These are phyloP conservation scores for Taphrina populina DNA, from an alignment of 1,139 yeast species.

Conservation along the genomic window DNA sequence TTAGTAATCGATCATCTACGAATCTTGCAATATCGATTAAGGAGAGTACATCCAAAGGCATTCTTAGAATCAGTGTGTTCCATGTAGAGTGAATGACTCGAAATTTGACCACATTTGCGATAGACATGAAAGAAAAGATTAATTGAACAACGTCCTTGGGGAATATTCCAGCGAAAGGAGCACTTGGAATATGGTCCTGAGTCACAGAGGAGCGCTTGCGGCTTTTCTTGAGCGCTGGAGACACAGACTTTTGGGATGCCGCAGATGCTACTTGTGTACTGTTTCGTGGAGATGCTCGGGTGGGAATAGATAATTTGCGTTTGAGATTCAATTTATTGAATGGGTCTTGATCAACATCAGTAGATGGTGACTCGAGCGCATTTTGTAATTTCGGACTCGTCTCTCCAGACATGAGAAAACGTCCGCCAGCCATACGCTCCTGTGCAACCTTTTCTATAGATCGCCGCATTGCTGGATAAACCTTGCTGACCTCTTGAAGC, in stretches of 20 bases:
- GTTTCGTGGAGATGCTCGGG: constrained; percentile 4
- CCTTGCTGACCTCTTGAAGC: constrained; percentile 54
- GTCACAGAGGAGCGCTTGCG: constrained; percentile 9
- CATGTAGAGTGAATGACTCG: constrained; percentile 38
- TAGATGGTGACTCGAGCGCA: constrained; percentile 1
- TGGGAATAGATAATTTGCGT: constrained; percentile 17
- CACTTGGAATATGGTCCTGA: background rate
- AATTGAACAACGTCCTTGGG: constrained; percentile 37
- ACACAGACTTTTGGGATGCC: background rate
- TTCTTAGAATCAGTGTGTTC: constrained; percentile 35
- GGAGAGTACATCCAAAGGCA: constrained; percentile 51
- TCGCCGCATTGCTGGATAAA: constrained; percentile 59
- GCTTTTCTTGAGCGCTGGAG: background rate
- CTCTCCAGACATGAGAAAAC: constrained; percentile 17
- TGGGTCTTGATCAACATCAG: constrained; percentile 15
- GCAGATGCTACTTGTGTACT: constrained; percentile 12
- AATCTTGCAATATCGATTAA: constrained; percentile 61
- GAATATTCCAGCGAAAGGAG: constrained; percentile 17
- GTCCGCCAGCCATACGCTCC: constrained; percentile 52
- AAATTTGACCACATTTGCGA: constrained; percentile 34
- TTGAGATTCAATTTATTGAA: constrained; percentile 3
- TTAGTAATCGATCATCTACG: constrained; percentile 58
- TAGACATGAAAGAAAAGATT: constrained; percentile 33
- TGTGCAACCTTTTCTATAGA: constrained; percentile 63
- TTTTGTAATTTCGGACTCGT: too few species aligned